Base-by-base conservation (phyloP, 495 filamentous ascomycete genomes). In the Aspergillus avenaceus region DNA sequence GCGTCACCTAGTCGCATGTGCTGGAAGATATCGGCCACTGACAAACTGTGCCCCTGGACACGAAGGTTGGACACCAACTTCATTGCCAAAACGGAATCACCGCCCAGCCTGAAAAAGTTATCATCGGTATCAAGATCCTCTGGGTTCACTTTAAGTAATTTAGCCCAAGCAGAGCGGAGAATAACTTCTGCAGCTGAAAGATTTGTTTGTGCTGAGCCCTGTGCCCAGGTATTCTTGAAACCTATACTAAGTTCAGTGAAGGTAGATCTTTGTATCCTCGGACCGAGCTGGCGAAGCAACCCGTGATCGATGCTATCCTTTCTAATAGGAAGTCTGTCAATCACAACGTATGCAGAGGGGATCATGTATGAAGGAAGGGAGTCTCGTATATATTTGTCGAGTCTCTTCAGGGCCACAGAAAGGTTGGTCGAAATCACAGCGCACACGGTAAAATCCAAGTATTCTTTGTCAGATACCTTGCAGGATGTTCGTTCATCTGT, bases 61-160 rank as follows among this genome's bases (percentile, higher is more conserved):
- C 69, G 67, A 14, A 72, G 58, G 9, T 52, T 57, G 1, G 73
- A 69, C 0, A 71, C 70, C 7, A 77, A 42, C 27, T 71, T 73
- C 70, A 77, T 77, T 1, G 74, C 74, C 5, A 68, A 43, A 8
- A 77, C 60, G 9, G 74, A 77, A 49, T 76, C 69, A 25, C 74
- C 74, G 25, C 74, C 74, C 0, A 73, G 63, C 1, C 67, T 64
- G 63, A 77, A 72, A 55, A 77, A 77, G 54, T 71, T 71, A 47
- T 76, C 71, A 9, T 72, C 66, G 0, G 67, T 50, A 9, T 68
- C 70, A n/a, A 79, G 72, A 3, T 65, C 42, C 13, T 66, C 65
- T 0, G 53, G 40, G 1, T 41, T 13, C 1, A 78, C 52, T 2
- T 64, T 63, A 0, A 83, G 63, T 1, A 76, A 66, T 1, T 62